Evolutionary conservation across 1,139 yeast species (phyloP), one percentile per base, ranked within the genome.

Genomic region (Trichomonascaceae sp.): DNA sequence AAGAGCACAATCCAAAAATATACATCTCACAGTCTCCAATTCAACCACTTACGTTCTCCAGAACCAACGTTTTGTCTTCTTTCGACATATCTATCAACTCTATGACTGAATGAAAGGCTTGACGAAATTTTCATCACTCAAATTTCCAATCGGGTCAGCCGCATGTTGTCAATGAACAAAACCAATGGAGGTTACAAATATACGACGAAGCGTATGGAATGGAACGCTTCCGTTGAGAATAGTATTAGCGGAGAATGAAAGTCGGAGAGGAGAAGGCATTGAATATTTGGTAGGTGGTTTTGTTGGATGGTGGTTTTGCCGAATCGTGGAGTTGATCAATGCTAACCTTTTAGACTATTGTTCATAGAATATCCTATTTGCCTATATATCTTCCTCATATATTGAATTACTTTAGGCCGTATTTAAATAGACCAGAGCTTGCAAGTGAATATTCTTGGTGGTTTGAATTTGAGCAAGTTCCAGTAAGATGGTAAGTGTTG

Each of bases 401-500:
- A 0, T 61, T 77, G 2, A 59, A 61, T 1, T 83, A 75, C 64
- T 80, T 85, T 59, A 63, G 68, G 45, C 67, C 73, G n/a, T 70
- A 65, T 52, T 58, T 78, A 22, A 69, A 69, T 20, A 68, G 68
- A 51, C 70, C 72, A 18, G 59, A 64, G 52, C 41, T 50, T 1
- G 59, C 65, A 47, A 74, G 79, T 1, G 59, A 60, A 0, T 63
- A 75, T 0, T 55, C 62, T 0, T 75, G 83, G 77, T 89, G 96
- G 96, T 74, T 89, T 51, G 89, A 82, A 60, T 80, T 74, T 63
- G 83, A 83, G 32, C 78, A 73, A 4, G 81, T 75, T 0, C 89
- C 95, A 0, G 57, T 90, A 27, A 77, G 79, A 49, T 90, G 96
- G 71, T 64, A 52, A 45, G 65, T 49, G 17, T 50, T 27, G 24